Percentiles rank a stretch among this genome's conserved stretches.
These are phyloP conservation scores for Hura crepitans DNA, from an alignment of 441 rosid genomes.

Conservation along the genomic window DNA sequence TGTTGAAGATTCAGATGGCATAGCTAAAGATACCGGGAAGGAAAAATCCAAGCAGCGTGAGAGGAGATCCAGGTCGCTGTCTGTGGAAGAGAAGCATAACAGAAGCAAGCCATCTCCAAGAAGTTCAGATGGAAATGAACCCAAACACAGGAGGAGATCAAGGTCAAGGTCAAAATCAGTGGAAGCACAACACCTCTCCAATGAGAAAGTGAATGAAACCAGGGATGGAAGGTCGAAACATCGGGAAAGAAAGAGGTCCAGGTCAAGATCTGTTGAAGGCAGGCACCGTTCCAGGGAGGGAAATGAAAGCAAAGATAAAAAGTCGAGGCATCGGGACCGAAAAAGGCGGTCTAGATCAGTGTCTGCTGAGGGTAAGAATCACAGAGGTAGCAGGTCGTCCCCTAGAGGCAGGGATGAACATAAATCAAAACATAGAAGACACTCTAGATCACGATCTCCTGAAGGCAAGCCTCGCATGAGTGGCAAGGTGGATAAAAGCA, in stretches of 20 bases:
- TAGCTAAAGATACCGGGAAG: conserved; percentile 35
- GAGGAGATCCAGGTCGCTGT: conserved; percentile 56
- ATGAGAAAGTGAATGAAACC: conserved; percentile 36
- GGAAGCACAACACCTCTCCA: conserved; percentile 37
- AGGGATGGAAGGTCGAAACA: conserved; percentile 38
- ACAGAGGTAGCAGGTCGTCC: conserved; percentile 43
- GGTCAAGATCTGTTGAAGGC: conserved; percentile 55
- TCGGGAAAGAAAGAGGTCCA: conserved; percentile 49
- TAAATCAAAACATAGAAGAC: conserved; percentile 43
- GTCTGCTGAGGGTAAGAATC: conserved; percentile 45
- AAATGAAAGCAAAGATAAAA: conserved; percentile 47
- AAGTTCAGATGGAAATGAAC: conserved; percentile 44
- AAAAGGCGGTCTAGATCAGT: conserved; percentile 54
- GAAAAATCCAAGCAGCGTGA: conserved; percentile 38
- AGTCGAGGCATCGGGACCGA: conserved; percentile 46
- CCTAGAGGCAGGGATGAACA: conserved; percentile 46
- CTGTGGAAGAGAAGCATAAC: conserved; percentile 42
- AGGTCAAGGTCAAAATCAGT: conserved; percentile 49
- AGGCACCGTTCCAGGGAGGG: conserved; percentile 36
- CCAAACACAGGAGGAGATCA: conserved; percentile 38
- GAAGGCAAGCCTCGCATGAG: conserved; percentile 43
- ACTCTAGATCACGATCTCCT: conserved; percentile 51
- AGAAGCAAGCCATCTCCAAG: conserved; percentile 36
- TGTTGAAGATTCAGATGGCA: conserved; percentile 45
- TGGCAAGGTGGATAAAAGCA: conserved; percentile 35